phyloP scores from a whole-genome alignment of 2,329 filamentous ascomycete genomes.

The Teratosphaeriaceae sp. region DNA sequence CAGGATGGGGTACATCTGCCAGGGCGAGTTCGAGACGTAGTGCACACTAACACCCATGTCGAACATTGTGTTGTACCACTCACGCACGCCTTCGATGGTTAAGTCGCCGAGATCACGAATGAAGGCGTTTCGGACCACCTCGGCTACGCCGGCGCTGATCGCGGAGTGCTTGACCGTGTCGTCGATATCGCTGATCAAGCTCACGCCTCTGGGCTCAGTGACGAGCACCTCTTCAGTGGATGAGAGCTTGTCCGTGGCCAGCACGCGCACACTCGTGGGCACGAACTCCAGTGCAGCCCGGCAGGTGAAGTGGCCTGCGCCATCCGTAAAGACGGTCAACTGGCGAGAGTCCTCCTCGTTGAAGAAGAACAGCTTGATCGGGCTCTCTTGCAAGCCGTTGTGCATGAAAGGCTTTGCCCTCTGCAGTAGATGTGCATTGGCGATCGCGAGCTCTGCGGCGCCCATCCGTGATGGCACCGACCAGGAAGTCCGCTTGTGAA shows the following conservation, averaged over 20 bases:
- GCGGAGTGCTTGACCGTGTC: constrained; percentile 96
- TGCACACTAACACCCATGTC: constrained; percentile 81
- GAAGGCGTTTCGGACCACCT: constrained; percentile 96
- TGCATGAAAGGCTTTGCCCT: constrained; percentile 85
- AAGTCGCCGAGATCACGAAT: constrained; percentile 77
- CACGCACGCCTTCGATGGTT: constrained; percentile 76
- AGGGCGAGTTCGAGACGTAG: constrained; percentile 98
- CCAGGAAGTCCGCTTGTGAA: constrained; percentile 46
- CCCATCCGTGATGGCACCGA: constrained; percentile 56
- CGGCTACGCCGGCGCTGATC: constrained; percentile 76
- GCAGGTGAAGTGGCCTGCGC: constrained; percentile 79
- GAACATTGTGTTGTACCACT: constrained; percentile 79
- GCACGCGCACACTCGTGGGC: constrained; percentile 79
- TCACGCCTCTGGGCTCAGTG: constrained; percentile 73
- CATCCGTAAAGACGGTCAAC: constrained; percentile 75
- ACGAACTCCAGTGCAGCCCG: constrained; percentile 80
- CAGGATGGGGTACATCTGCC: constrained; percentile 91
- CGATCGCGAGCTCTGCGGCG: constrained; percentile 66
- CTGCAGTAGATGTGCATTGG: constrained; percentile 83
- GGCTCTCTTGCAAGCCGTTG: constrained; percentile 66
- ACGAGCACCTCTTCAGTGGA: constrained; percentile 71
- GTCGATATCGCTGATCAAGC: constrained; percentile 94
- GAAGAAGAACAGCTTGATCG: constrained; percentile 93
- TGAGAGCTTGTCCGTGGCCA: constrained; percentile 80
- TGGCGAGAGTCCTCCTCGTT: constrained; percentile 78